Evolutionary conservation across 1,284 basidiomycete genomes (phyloP).

Genomic region (Ganoderma boninense): DNA sequence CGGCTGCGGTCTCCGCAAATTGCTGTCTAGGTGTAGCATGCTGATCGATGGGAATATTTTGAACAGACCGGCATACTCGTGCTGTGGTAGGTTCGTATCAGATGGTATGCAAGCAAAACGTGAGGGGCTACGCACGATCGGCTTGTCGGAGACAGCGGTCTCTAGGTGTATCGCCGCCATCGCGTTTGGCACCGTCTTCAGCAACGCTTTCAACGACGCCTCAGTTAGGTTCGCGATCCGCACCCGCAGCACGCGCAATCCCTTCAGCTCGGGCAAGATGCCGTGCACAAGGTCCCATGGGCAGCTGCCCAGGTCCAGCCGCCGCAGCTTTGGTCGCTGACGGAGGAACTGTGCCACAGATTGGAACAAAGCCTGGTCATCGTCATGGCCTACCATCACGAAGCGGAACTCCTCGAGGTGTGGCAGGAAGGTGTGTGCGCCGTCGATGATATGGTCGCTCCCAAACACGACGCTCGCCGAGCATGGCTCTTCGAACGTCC

Average conservation of each 20-base stretch:
- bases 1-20: constrained; percentile 59
- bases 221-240: constrained; percentile 58
- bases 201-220: constrained; percentile 47
- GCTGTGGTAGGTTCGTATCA: constrained; percentile 42
- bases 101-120: background rate
- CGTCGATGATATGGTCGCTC: constrained; percentile 66
- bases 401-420: constrained; percentile 68
- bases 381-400: constrained; percentile 67
- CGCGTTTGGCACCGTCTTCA: constrained; percentile 53
- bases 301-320: constrained; percentile 67
- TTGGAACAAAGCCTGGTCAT: constrained; percentile 59
- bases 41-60: constrained; percentile 55
- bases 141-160: constrained; percentile 55
- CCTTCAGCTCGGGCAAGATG: constrained; percentile 57
- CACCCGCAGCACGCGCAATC: constrained; percentile 62
- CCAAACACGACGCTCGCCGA: constrained; percentile 68
- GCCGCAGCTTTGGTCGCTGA: constrained; percentile 53
- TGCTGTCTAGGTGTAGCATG: constrained; percentile 65
- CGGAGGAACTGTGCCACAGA: constrained; percentile 62
- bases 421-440: constrained; percentile 65
- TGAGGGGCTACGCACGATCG: constrained; percentile 51
- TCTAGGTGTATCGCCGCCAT: constrained; percentile 64
- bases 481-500: constrained; percentile 65
- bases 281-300: constrained; percentile 66
- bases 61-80: constrained; percentile 59